Percentiles rank a stretch among this genome's conserved stretches.
Conservation (phyloP, 768 basidiomycete species). For the Podaxis sp. region DNA sequence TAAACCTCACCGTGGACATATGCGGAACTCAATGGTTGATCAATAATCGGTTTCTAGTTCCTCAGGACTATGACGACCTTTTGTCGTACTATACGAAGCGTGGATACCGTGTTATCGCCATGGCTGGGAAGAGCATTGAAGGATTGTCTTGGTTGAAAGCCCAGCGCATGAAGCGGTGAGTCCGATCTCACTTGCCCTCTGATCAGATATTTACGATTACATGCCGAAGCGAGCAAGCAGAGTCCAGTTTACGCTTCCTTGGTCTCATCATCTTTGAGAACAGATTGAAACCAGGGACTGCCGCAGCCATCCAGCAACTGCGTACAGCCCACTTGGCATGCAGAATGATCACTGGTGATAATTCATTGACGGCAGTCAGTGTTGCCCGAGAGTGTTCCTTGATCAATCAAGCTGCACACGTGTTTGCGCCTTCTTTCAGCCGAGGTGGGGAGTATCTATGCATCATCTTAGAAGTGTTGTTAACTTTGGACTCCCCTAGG, state of each 20-base stretch:
- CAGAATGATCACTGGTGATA: slow-evolving; percentile 98
- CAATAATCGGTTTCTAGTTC: slow-evolving; percentile 50
- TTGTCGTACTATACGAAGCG: slow-evolving; percentile 95
- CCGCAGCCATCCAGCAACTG: slow-evolving; percentile 85
- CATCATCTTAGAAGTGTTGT: not conserved
- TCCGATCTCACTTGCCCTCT: slow-evolving; percentile 1
- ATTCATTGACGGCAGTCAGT: slow-evolving; percentile 93
- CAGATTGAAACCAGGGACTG: slow-evolving; percentile 88
- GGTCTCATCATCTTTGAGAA: slow-evolving; percentile 98
- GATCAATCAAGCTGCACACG: slow-evolving; percentile 82
- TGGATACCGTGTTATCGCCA: slow-evolving; percentile 96
- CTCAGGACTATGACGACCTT: slow-evolving; percentile 93
- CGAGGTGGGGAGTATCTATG: slow-evolving; percentile 45
- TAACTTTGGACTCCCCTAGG: slow-evolving; percentile 33
- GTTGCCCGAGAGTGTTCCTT: slow-evolving; percentile 93
- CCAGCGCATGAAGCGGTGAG: slow-evolving; percentile 89
- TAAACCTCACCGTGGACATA: not conserved
- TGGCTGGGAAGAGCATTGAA: slow-evolving; percentile 94
- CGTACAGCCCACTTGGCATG: slow-evolving; percentile 89
- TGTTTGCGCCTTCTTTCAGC: slow-evolving; percentile 79
- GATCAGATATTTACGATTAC: slow-evolving; percentile 6
- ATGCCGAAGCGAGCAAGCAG: slow-evolving; percentile 82
- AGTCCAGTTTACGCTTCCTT: slow-evolving; percentile 84
- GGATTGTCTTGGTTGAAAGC: slow-evolving; percentile 96
- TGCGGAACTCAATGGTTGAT: not conserved